Base-by-base conservation (phyloP, 768 basidiomycete species). In the Phaffia tasmanica region DNA sequence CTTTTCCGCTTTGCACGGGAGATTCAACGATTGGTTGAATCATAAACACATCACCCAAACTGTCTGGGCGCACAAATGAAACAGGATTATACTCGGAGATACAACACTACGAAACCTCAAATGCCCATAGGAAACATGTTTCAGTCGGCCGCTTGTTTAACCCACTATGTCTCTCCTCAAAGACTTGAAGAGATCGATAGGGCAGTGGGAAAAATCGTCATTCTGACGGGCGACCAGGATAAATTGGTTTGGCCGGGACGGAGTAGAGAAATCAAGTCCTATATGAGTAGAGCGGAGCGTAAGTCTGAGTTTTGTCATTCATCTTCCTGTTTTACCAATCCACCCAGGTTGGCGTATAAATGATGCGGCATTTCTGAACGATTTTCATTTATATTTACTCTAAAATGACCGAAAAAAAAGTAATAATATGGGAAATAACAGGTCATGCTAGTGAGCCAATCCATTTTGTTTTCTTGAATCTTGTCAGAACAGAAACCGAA, bases 141-240 rank as follows among this genome's bases (percentile, higher is more conserved):
- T 15, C 89, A 91, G 74, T 84, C 86, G 82, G 79, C 77, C 18
- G 86, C 88, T 0, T 84, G 72, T 0, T 69, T 86, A 0, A 85
- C 84, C 0, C 87, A 89, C 72, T 72, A 80, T 62, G 83, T 88
- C 54, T 70, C 72, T 5, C 75, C 80, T 0, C 78, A 78, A 0
- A 79, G 81, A 5, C 78, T 86, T 23, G 75, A 76, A 16, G 72
- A 67, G 47, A 81, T 87, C 55, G 82, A 83, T 0, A 72, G 75
- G 0, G 76, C 78, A 3, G 81, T 89, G 25, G 84, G 86, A 15
- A 87, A 87, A 72, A 80, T 88, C 9, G 11, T 5, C 70, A 64
- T 83, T 59, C 72, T 88, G n/a, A 86, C 85, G 0, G 88, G 86
- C 2, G 66, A 68, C 62, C 83, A 86, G 68, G 74, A 82, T 1